Base-by-base conservation (phyloP, 352 stramenopile genomes). In the Pythium rhizo-oryzae region DNA sequence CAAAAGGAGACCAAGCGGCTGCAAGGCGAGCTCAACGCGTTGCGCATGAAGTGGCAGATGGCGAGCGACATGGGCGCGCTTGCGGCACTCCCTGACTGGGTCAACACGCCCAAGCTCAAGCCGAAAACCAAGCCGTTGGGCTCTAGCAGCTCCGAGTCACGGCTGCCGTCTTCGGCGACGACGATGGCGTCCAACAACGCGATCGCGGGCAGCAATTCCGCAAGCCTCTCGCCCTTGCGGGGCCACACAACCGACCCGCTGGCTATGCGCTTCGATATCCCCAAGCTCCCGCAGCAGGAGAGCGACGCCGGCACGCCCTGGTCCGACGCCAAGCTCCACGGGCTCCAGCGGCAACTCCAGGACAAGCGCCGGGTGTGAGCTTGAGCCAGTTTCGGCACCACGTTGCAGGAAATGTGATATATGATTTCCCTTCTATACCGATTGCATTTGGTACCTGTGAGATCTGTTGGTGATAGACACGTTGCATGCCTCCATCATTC, bases 1-100 rank as follows among this genome's bases (percentile, higher is more conserved):
- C 89, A 92, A 35, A 93, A 93, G 63, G 92, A 97, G 66, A 79
- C 81, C 55, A 90, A 92, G 43, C 81, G 87, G 44, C 72, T 92
- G n/a, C 73, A 77, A 23, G 69, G 76, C 1, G 86, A 94, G 60
- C 74, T 91, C 12, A 83, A 74, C 33, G 72, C 74, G 3, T 62
- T 94, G 41, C 84, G 82, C 19, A 89, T 91, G 81, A 89, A 90
- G 69, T 92, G 81, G 84, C 81, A 92, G 58, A 68, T 92, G 66
- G 81, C 81, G 23, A 92, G 77, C 43, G 84, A 92, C 56, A 74
- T 80, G 1, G 81, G 81, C 19, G 65, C 72, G 0, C 66, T 92
- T 1, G 58, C 67, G 8, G 67, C 69, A 13, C 73, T 89, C 0
- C 81, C 81, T 0, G 84, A 90, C 33, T 89, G 81, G 81, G 69